Conservation (phyloP, 305 asterid genomes). For the Fraxinus paxiana region DNA sequence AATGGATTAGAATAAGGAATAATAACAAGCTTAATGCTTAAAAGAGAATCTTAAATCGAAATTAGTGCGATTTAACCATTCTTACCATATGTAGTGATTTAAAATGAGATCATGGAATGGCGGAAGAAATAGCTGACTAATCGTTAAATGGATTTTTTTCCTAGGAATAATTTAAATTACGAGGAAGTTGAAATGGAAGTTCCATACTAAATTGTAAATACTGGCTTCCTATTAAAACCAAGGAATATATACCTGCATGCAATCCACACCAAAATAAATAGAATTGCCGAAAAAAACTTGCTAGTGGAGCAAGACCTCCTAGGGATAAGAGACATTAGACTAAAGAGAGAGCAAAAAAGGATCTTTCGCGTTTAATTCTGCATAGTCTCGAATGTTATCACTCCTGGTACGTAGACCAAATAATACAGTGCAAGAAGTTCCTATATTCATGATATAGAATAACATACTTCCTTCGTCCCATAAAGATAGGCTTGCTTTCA, state of each 20-base stretch:
- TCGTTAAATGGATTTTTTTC: neutral
- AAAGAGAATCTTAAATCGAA: neutral
- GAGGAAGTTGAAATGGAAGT: neutral
- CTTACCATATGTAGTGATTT: neutral
- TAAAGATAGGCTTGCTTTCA: neutral
- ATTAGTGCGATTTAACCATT: neutral
- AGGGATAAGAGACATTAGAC: neutral
- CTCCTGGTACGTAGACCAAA: neutral
- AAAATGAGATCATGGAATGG: neutral
- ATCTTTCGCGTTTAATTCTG: neutral
- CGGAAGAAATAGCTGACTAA: neutral
- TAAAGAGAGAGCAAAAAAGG: neutral
- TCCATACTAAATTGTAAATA: neutral
- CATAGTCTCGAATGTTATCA: neutral
- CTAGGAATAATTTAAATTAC: conserved; percentile 1
- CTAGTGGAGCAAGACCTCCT: neutral
- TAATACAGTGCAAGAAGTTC: neutral
- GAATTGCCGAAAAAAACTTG: neutral
- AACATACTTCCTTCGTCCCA: neutral
- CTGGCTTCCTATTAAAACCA: neutral
- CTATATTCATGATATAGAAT: neutral
- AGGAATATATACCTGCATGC: neutral
- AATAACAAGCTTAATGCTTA: neutral
- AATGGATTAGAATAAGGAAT: neutral
- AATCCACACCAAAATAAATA: neutral